A percentile compares a stretch with the other conserved stretches of the same genome.
Evolutionary conservation across 2,329 filamentous ascomycete species (phyloP).

Genomic region (Monosporascus ibericus): DNA sequence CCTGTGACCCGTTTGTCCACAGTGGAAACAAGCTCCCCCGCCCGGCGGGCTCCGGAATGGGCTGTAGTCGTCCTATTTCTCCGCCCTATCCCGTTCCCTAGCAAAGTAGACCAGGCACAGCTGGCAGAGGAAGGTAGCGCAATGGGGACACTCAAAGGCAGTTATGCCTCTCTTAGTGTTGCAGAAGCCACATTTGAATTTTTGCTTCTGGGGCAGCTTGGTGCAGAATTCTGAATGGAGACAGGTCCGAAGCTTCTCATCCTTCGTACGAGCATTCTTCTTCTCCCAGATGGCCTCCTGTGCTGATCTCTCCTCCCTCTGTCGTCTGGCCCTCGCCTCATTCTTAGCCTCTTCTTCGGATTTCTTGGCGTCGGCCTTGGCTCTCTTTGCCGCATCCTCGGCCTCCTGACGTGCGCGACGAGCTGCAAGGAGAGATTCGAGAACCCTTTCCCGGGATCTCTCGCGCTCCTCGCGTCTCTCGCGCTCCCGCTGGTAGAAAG

Average conservation of each 20-base stretch:
- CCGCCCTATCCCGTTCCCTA: slow-evolving; percentile 6
- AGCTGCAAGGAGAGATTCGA: not conserved
- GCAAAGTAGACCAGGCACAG: slow-evolving; percentile 15
- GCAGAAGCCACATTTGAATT: slow-evolving; percentile 18
- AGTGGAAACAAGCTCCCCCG: too few relatives aligned
- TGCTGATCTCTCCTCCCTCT: slow-evolving; percentile 3
- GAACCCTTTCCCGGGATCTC: not conserved
- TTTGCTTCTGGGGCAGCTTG: slow-evolving; percentile 14
- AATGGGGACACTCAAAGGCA: slow-evolving; percentile 19
- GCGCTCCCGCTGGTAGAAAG: not conserved
- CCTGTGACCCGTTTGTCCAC: too few relatives aligned
- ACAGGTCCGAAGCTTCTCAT: slow-evolving; percentile 12
- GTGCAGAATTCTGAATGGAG: slow-evolving; percentile 17
- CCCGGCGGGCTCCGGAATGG: not conserved
- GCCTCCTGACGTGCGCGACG: slow-evolving; percentile 1
- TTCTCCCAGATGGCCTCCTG: slow-evolving; percentile 16
- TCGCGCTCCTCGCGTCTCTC: not conserved
- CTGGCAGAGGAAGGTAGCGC: slow-evolving; percentile 14
- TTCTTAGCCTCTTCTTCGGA: slow-evolving; percentile 4
- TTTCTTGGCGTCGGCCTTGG: slow-evolving; percentile 4
- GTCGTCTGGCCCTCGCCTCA: not conserved
- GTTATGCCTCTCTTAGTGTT: slow-evolving; percentile 14
- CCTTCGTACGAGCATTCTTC: slow-evolving; percentile 7
- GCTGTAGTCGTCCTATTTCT: not conserved
- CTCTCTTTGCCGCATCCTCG: slow-evolving; percentile 2